Base-by-base conservation (phyloP, 2,329 filamentous ascomycete genomes). In the Colletotrichum brevisporum region DNA sequence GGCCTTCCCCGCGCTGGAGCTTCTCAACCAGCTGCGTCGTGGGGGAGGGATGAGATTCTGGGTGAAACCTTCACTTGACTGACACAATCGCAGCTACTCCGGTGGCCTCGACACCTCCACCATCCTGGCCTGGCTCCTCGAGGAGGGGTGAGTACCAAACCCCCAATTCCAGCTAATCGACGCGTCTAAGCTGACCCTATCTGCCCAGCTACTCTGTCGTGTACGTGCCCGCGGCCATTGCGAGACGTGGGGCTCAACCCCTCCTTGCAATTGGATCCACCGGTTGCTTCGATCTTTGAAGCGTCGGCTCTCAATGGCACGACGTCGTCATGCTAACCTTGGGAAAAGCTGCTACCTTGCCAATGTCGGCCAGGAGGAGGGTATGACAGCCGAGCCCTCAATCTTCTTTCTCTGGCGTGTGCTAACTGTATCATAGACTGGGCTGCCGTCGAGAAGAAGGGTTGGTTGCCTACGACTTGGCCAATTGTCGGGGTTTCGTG, bases 361-460 rank as follows among this genome's bases (percentile, higher is more conserved):
- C 80, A 85, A 93, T 82, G 88, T 92, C 75, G 91, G 91, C 54
- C 90, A 93, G 80, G 87, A 89, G 74, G 91, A 93, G 31, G 31
- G 31, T 36, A 36, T 6, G 82, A 36, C 8, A 36, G 21, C 10
- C 31, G 10, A 36, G 31, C 31, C 31, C 9, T 36, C 31, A 10
- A 36, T 8, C 2, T 36, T 36, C 10, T 10, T 36, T 36, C 10
- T 6, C 31, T 36, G 31, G 31, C 31, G 5, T 36, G 31, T 10
- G 31, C 31, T 36, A 10, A 36, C 31, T 36, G 31, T 36, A 1
- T 2, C 31, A 9, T 36, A 47, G 90, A 93, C 80, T 93, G 88
- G 74, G 86, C 88, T 65, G 89, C 87, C 66, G 92, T 91, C 58
- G 88, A 92, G 81, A 85, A 86, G 75, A 94, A 94, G 85, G 92